A percentile compares a stretch with the other conserved stretches of the same genome.
Evolutionary conservation across 345 rosid species (phyloP).

Genomic region (Isatis tinctoria): DNA sequence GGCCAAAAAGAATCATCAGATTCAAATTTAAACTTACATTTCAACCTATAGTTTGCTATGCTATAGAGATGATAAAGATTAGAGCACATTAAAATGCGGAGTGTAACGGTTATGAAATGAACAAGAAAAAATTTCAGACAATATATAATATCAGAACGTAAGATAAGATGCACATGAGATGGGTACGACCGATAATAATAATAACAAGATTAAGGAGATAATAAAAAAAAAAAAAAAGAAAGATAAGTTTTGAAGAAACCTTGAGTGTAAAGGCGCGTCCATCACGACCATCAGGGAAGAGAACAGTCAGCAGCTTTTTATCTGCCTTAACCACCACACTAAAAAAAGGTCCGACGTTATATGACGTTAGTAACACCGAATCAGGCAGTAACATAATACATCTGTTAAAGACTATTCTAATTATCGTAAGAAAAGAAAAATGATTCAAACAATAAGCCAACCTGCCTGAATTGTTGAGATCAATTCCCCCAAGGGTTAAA

Average conservation of each 20-base stretch:
- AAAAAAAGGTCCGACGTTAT: conserved; percentile 28
- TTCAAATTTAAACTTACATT: background rate
- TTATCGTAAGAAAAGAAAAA: background rate
- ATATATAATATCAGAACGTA: background rate
- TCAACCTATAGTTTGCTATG: background rate
- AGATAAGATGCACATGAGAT: conserved; percentile 3
- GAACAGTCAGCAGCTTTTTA: conserved; percentile 91
- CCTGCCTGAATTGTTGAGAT: conserved; percentile 99
- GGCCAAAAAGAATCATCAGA: background rate
- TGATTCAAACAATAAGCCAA: conserved; percentile 55
- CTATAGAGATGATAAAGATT: background rate
- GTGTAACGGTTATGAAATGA: background rate
- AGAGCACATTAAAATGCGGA: background rate
- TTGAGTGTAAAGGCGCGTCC: conserved; percentile 96
- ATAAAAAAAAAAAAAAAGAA: background rate
- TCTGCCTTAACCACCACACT: conserved; percentile 97
- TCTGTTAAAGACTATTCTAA: background rate
- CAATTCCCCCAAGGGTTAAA: conserved; percentile 86
- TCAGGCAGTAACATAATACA: conserved; percentile 1
- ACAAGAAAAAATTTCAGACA: background rate
- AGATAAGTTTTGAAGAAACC: conserved; percentile 40
- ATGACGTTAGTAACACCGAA: conserved; percentile 28
- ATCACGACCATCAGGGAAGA: conserved; percentile 93
- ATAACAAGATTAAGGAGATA: background rate
- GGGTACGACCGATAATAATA: background rate